Conservation (phyloP, 192 early-diverging fungal genomes). For the Coemansia sp. region DNA sequence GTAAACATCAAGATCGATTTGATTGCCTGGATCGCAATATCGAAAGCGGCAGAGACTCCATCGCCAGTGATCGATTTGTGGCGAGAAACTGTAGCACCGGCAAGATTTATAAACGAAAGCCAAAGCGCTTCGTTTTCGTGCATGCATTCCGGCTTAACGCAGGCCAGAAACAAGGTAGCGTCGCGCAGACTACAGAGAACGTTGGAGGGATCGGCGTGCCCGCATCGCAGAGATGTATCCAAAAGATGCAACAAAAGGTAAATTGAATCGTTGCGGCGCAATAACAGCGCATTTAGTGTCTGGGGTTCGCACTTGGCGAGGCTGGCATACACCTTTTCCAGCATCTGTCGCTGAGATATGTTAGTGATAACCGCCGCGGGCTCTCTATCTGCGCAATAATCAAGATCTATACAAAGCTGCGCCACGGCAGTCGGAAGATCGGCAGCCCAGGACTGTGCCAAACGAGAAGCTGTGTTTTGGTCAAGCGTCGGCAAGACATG, state of each 20-base stretch:
- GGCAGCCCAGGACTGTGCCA: slow-evolving; percentile 8
- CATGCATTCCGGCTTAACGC: background rate
- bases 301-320: background rate
- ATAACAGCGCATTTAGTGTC: background rate
- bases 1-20: background rate
- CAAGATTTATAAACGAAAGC: slow-evolving; percentile 23
- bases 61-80: background rate
- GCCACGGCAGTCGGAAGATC: slow-evolving; percentile 16
- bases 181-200: slow-evolving; percentile 10
- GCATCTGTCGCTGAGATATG: background rate
- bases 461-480: background rate
- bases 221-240: slow-evolving; percentile 14
- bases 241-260: slow-evolving; percentile 32
- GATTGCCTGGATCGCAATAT: slow-evolving; percentile 12
- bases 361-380: too few relatives aligned
- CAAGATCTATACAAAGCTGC: slow-evolving; percentile 6
- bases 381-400: background rate
- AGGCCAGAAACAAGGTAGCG: slow-evolving; percentile 1
- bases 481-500: slow-evolving; percentile 3
- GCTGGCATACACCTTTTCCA: background rate
- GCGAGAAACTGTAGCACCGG: slow-evolving; percentile 10
- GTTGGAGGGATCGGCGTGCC: background rate
- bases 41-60: background rate
- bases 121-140: slow-evolving; percentile 5
- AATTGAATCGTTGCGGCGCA: slow-evolving; percentile 11